Percentiles rank a stretch among this genome's conserved stretches.
These are phyloP conservation scores for Ophiostoma montium DNA, from an alignment of 2,329 filamentous ascomycete species.

Conservation along the genomic window DNA sequence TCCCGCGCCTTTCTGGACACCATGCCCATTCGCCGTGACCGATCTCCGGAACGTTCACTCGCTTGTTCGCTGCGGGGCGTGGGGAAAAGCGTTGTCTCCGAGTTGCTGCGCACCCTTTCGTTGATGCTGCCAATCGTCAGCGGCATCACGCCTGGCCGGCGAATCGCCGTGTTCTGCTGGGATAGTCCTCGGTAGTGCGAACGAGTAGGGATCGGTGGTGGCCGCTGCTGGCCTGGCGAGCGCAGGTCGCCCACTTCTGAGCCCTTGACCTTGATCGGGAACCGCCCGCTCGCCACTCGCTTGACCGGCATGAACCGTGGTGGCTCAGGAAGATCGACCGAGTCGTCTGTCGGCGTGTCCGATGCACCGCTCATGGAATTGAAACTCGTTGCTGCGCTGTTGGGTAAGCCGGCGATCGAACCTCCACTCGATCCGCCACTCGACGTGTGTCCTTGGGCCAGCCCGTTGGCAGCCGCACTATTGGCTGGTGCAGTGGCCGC, in stretches of 20 bases:
- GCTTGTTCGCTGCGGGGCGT: conserved; percentile 31
- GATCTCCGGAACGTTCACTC: conserved; percentile 25
- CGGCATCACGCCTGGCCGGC: conserved; percentile 60
- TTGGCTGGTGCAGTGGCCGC: background rate
- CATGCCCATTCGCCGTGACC: conserved; percentile 50
- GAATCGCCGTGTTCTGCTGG: conserved; percentile 48
- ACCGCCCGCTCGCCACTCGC: conserved; percentile 48
- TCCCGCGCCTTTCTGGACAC: conserved; percentile 46
- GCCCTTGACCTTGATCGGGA: conserved; percentile 59
- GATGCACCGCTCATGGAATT: conserved; percentile 11
- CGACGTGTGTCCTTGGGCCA: conserved; percentile 1
- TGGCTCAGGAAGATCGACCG: conserved; percentile 64
- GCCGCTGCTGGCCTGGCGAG: conserved; percentile 51
- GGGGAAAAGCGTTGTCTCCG: conserved; percentile 42
- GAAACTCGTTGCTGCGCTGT: background rate
- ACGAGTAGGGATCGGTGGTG: conserved; percentile 64
- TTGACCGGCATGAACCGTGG: conserved; percentile 51
- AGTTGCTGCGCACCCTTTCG: conserved; percentile 53
- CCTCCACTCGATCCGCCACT: background rate
- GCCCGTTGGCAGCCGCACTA: background rate
- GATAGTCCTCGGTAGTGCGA: conserved; percentile 70
- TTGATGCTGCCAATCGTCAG: conserved; percentile 54
- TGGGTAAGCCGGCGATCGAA: background rate
- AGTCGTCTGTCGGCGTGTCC: conserved; percentile 45
- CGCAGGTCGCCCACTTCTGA: conserved; percentile 52